These are phyloP conservation scores for Nigrospora osmanthi DNA, from an alignment of 2,329 filamentous ascomycete species.

Conservation along the genomic window DNA sequence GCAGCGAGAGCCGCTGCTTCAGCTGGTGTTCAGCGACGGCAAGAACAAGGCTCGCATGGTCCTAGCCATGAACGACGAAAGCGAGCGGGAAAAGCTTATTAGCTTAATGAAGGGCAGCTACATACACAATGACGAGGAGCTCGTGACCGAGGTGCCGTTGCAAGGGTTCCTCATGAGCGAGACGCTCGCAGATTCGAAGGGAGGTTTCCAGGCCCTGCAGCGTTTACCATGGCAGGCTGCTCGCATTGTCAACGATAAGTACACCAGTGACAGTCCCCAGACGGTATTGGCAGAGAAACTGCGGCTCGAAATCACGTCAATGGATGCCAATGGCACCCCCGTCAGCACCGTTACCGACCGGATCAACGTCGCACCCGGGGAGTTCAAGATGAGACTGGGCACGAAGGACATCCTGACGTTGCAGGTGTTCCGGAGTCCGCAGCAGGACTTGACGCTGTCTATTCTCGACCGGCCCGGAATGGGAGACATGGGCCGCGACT, in stretches of 20 bases:
- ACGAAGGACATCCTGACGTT: slow-evolving; percentile 54
- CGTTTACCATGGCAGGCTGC: slow-evolving; percentile 57
- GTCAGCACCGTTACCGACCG: slow-evolving; percentile 68
- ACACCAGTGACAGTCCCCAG: slow-evolving; percentile 51
- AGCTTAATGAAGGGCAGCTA: slow-evolving; percentile 65
- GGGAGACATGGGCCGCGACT: slow-evolving; percentile 53
- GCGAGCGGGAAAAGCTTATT: slow-evolving; percentile 64
- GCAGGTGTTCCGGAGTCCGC: slow-evolving; percentile 62
- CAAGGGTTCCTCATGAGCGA: slow-evolving; percentile 56
- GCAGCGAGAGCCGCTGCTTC: slow-evolving; percentile 59
- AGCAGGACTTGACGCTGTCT: slow-evolving; percentile 70
- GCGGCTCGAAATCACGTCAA: slow-evolving; percentile 67
- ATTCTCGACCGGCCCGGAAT: slow-evolving; percentile 60
- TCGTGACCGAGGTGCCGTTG: slow-evolving; percentile 63
- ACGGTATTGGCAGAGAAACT: slow-evolving; percentile 72
- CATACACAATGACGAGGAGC: slow-evolving; percentile 58
- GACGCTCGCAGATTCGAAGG: slow-evolving; percentile 40
- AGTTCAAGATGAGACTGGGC: slow-evolving; percentile 59
- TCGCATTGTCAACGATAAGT: slow-evolving; percentile 65
- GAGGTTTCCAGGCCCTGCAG: slow-evolving; percentile 38
- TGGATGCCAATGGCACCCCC: slow-evolving; percentile 34
- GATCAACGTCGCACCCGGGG: slow-evolving; percentile 72
- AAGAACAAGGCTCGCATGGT: slow-evolving; percentile 64
- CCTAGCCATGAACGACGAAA: slow-evolving; percentile 67
- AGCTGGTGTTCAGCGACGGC: slow-evolving; percentile 62